These are phyloP conservation scores for Trichothecium sympodiale DNA, from an alignment of 2,329 filamentous ascomycete genomes.

Conservation along the genomic window DNA sequence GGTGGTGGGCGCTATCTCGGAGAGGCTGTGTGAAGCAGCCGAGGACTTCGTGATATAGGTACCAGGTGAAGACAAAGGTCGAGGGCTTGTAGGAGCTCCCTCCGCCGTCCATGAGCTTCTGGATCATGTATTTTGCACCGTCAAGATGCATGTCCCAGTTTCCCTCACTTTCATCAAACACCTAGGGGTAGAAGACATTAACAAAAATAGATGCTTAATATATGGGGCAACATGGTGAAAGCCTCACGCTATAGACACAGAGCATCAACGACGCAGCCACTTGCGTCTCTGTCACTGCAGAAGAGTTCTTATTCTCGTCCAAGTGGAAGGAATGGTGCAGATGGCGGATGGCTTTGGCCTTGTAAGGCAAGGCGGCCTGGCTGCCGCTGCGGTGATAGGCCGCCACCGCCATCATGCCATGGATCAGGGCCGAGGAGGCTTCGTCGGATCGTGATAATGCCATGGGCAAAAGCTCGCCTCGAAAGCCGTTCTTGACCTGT, in stretches of 20 bases:
- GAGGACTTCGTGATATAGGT: constrained; percentile 34
- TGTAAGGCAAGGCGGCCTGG: constrained; percentile 28
- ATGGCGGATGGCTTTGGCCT: constrained; percentile 26
- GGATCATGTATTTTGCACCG: constrained; percentile 27
- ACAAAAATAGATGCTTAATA: no score
- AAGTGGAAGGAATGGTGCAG: constrained; percentile 9
- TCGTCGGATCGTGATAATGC: constrained; percentile 22
- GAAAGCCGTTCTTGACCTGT: constrained; percentile 34
- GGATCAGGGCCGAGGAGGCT: constrained; percentile 25
- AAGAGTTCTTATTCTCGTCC: constrained; percentile 15
- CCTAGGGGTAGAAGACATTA: constrained; percentile 22
- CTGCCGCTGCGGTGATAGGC: constrained; percentile 28
- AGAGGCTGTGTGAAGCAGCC: constrained; percentile 29
- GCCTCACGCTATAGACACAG: constrained; percentile 34
- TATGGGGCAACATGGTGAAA: not conserved
- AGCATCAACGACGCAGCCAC: constrained; percentile 39
- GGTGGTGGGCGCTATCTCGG: constrained; percentile 2
- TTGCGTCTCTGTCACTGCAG: constrained; percentile 20
- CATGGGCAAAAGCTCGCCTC: constrained; percentile 32
- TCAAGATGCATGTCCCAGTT: constrained; percentile 33
- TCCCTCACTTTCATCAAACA: constrained; percentile 35
- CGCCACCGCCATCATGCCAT: constrained; percentile 32
- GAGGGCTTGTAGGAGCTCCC: constrained; percentile 11
- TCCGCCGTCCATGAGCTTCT: constrained; percentile 12
- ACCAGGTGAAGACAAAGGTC: constrained; percentile 32